Base-by-base conservation (phyloP, 495 filamentous ascomycete genomes). In the Penicillium goetzii region DNA sequence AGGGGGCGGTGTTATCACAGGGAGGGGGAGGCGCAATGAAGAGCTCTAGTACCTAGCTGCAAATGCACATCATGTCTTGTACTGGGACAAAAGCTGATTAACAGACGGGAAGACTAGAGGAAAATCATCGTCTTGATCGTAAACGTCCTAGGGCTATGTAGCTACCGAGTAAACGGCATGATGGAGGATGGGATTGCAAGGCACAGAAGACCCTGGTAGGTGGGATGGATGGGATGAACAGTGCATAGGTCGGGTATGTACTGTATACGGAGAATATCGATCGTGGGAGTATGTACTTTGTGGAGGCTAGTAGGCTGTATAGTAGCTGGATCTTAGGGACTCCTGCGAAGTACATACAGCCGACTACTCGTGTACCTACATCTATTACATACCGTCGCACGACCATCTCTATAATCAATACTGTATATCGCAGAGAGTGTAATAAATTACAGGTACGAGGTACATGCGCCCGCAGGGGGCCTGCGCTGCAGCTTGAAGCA, bases 11-110 rank as follows among this genome's bases (percentile, higher is more conserved):
- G 23, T 26, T 45, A 58, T 50, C 47, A 52, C 25, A 26, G 11
- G 34, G 59, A 63, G 63, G 54, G 56, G 61, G 64, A 66, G 64
- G 59, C 60, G 61, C 61, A 47, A 11, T 47, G 10, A 15, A 23
- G 19, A 47, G 41, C 41, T 47, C n/a, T 12, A 47, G 41, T 23
- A 47, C 41, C n/a, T 23, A 65, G 25, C 61, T 68, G 66, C 63
- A 69, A 67, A 41, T 72, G 67, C 69, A 69, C 32, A 67, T 65
- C 69, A 71, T 72, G 17, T 56, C 36, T 40, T 17, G 17, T 7
- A 25, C 56, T 47, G 43, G 34, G 34, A 36, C 12, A 36, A 36
- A 14, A 36, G 34, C 34, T 36, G 10, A 12, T 36, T 36, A 1
- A 36, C n/a, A 23, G 32, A 55, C 26, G 26, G 51, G 30, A 54